These are phyloP conservation scores for Rhizopus arrhizus DNA, from an alignment of 371 early-diverging fungal species.

Conservation along the genomic window DNA sequence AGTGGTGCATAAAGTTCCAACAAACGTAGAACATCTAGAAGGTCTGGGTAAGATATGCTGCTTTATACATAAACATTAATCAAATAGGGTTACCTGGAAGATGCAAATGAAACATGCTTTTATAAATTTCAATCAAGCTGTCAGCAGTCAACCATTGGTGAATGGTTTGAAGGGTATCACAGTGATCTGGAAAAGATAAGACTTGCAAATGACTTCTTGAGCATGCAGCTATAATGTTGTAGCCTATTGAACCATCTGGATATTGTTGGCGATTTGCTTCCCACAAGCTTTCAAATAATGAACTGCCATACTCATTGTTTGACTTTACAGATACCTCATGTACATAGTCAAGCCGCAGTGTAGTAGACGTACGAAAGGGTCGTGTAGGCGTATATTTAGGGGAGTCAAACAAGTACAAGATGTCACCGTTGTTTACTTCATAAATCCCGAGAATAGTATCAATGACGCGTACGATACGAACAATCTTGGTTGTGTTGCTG, in stretches of 20 bases:
- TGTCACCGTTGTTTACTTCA: constrained; percentile 24
- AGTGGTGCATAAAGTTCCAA: constrained; percentile 25
- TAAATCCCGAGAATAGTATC: constrained; percentile 37
- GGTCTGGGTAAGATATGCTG: not conserved
- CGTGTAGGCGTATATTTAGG: constrained; percentile 10
- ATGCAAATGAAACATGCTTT: not conserved
- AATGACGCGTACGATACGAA: constrained; percentile 33
- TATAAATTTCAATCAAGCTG: not conserved
- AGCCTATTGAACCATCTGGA: not conserved
- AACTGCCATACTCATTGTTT: not conserved
- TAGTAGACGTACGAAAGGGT: constrained; percentile 30
- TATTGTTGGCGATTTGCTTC: not conserved
- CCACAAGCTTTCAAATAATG: constrained; percentile 8
- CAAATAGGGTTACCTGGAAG: not conserved
- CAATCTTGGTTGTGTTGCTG: not conserved
- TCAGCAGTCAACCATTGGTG: not conserved
- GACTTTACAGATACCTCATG: constrained; percentile 15
- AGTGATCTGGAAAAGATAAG: constrained; percentile 13
- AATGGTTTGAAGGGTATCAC: constrained; percentile 1
- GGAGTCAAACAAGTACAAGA: constrained; percentile 30
- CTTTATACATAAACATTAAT: not conserved
- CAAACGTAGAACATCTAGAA: constrained; percentile 12
- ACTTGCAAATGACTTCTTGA: constrained; percentile 19
- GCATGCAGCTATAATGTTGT: constrained; percentile 22
- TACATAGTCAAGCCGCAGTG: constrained; percentile 18